These are phyloP conservation scores for Bromus sterilis DNA, from an alignment of 176 grass and related monocot species.

Conservation along the genomic window DNA sequence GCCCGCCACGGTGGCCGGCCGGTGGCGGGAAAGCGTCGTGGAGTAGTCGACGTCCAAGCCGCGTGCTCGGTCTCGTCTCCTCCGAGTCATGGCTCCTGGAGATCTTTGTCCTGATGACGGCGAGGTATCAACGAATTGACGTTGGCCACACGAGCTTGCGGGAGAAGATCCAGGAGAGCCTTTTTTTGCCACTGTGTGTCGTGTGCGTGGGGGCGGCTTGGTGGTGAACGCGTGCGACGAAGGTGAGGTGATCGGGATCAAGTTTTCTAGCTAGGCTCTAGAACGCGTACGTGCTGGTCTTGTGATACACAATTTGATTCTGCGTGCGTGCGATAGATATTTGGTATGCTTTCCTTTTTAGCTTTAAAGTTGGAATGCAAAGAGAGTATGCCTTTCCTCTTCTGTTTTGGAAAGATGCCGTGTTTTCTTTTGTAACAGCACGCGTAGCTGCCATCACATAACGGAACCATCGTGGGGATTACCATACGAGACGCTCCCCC, in stretches of 20 bases:
- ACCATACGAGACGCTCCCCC: too few relatives aligned
- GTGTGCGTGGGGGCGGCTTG: background rate
- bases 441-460: background rate
- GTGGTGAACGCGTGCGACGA: background rate
- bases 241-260: background rate
- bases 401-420: too few relatives aligned
- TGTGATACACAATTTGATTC: background rate
- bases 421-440: background rate
- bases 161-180: conserved; percentile 17
- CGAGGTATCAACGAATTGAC: background rate
- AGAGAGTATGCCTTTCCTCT: too few relatives aligned
- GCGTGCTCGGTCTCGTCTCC: conserved; percentile 9
- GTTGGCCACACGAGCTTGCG: background rate
- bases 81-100: background rate
- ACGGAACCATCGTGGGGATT: too few relatives aligned
- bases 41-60: background rate
- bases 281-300: background rate
- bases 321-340: background rate
- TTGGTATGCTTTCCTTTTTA: background rate
- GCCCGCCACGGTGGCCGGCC: background rate
- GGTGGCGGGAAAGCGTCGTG: background rate
- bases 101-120: background rate
- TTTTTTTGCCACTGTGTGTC: background rate
- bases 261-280: background rate
- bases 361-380: too few relatives aligned